phyloP scores from a whole-genome alignment of 2,329 filamentous ascomycete species.

The Cladosporium sp. region DNA sequence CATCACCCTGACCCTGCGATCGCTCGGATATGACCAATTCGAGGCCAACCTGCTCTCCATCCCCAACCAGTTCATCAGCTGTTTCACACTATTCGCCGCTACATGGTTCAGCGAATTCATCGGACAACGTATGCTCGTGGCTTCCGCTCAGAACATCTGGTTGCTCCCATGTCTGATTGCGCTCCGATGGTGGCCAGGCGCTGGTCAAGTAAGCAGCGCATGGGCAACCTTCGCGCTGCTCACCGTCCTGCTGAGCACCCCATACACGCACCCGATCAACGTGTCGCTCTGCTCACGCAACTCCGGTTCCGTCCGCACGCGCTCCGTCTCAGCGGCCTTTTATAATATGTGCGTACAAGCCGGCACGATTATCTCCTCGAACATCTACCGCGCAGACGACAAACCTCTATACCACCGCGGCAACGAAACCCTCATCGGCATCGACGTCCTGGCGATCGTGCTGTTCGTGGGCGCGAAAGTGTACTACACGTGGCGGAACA shows the following conservation, averaged over 20 bases:
- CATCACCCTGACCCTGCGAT: conserved; percentile 60
- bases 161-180: conserved; percentile 60
- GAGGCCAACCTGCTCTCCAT: conserved; percentile 65
- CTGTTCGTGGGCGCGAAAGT: conserved; percentile 55
- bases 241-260: conserved; percentile 45
- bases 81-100: conserved; percentile 47
- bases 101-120: conserved; percentile 51
- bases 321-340: conserved; percentile 44
- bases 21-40: conserved; percentile 62
- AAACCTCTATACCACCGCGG: conserved; percentile 47
- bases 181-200: conserved; percentile 50
- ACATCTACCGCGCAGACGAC: conserved; percentile 52
- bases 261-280: conserved; percentile 52
- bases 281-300: conserved; percentile 45
- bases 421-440: conserved; percentile 52
- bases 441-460: conserved; percentile 53
- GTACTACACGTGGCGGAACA: conserved; percentile 58
- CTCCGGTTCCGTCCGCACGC: conserved; percentile 43
- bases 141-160: conserved; percentile 59
- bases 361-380: conserved; percentile 47
- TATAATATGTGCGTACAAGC: conserved; percentile 48
- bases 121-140: conserved; percentile 51
- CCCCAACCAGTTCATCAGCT: conserved; percentile 41
- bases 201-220: conserved; percentile 36
- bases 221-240: conserved; percentile 43